phyloP scores from a whole-genome alignment of 805 yeast genomes.

The Saccharomyces kudriavzevii region DNA sequence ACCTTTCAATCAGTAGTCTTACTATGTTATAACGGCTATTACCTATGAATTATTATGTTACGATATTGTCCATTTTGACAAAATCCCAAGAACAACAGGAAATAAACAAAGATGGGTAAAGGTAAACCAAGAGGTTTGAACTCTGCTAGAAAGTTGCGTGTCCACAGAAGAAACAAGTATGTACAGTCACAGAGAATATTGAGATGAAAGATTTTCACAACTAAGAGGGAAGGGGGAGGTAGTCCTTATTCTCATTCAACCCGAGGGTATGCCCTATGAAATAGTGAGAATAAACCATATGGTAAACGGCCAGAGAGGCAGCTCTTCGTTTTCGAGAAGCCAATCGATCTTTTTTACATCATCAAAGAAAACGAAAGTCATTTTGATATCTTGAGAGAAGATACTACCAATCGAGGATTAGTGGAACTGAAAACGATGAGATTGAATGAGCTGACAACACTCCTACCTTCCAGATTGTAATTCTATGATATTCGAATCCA shows the following conservation, averaged over 20 bases:
- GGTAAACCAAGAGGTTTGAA: constrained; percentile 99
- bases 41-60: neutral
- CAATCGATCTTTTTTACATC: too few relatives aligned
- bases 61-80: neutral
- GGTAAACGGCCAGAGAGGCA: neutral
- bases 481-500: neutral
- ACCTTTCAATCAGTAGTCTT: neutral
- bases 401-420: neutral
- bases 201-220: neutral
- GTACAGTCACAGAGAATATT: constrained; percentile 16
- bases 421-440: neutral
- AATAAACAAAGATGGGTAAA: constrained; percentile 76
- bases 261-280: neutral
- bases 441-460: neutral
- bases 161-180: constrained; percentile 96
- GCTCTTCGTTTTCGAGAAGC: neutral
- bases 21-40: neutral
- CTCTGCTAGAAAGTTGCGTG: constrained; percentile 99
- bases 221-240: neutral
- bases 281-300: neutral
- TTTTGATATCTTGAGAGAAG: neutral
- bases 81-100: constrained; percentile 9
- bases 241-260: neutral
- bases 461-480: neutral
- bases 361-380: neutral